Base-by-base conservation (phyloP, 202 grass and related monocot species). In the Setaria viridis region DNA sequence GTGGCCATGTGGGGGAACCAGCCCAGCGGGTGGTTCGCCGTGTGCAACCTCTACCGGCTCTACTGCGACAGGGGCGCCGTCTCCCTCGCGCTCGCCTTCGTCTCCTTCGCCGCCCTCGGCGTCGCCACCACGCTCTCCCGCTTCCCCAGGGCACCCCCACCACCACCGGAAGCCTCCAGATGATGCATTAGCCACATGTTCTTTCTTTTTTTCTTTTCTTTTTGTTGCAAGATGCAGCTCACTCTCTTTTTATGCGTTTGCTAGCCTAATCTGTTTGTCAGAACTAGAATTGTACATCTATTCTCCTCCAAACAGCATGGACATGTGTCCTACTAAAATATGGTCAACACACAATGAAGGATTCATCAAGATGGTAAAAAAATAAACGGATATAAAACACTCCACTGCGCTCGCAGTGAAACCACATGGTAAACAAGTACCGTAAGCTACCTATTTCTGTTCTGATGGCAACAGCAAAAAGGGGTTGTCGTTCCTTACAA, bases 1-100 rank as follows among this genome's bases (percentile, higher is more conserved):
- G 10, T 92, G 2, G 87, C 78, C 11, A 76, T 89, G 90, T 80
- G 84, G 80, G 86, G 90, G 8, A 92, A 92, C 87, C 10, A 84
- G 74, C 9, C 83, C 25, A 83, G 74, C 80, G 83, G 87, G 7
- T 89, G 87, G 90, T 86, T 20, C 75, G 64, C 87, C 35, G 79
- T 87, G 53, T 92, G 90, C 80, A 75, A 69, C 9, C 50, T 84
- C 62, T 92, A 89, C 84, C 13, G 49, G 2, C n/a, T 62, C 37
- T 89, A 89, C 84, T 87, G 83, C 80, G 11, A 87, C 54, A 78
- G 21, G 62, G 79, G 84, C 33, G 69, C 29, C 29, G 71, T 72
- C 69, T 68, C 87, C 10, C 76, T 92, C 1, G 79, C n/a, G 0
- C 75, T 83, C 35, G 62, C 87, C 9, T 66, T 76, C 13, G 62